Evolutionary conservation across 1,284 basidiomycete genomes (phyloP).

Genomic region (Malassezia furfur): DNA sequence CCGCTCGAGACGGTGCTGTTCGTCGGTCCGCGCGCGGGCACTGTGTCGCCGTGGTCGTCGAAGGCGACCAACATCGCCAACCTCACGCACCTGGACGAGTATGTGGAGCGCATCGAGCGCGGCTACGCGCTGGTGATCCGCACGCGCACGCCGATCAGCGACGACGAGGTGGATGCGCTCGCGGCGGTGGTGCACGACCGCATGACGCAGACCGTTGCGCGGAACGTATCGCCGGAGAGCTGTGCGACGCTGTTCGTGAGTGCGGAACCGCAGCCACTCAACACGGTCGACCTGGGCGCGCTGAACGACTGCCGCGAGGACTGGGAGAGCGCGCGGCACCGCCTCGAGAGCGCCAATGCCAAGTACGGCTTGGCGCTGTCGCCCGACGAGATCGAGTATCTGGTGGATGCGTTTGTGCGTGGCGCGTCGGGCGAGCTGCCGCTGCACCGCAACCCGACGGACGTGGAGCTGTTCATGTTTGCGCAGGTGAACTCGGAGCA

Average conservation of each 20-base stretch:
- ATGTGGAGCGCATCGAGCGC: conserved; percentile 73
- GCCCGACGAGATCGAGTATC: conserved; percentile 80
- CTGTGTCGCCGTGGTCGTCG: conserved; percentile 88
- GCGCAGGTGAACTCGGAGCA: conserved; percentile 99
- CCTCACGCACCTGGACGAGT: conserved; percentile 66
- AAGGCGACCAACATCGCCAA: conserved; percentile 82
- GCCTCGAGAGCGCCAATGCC: conserved; percentile 67
- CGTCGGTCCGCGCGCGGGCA: conserved; percentile 38
- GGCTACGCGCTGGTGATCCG: conserved; percentile 67
- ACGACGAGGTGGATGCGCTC: conserved; percentile 21
- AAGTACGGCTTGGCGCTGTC: conserved; percentile 83
- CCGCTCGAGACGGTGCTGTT: conserved; percentile 24
- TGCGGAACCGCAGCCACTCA: conserved; percentile 61
- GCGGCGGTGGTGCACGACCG: conserved; percentile 57
- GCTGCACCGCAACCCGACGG: conserved; percentile 55
- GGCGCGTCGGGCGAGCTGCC: conserved; percentile 35
- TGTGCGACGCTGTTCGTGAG: conserved; percentile 63
- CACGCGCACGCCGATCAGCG: conserved; percentile 44
- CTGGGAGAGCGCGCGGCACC: conserved; percentile 28
- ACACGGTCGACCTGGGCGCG: conserved; percentile 55
- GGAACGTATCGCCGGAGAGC: conserved; percentile 52
- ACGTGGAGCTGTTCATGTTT: conserved; percentile 99
- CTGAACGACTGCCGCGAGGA: conserved; percentile 20
- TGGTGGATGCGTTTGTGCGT: conserved; percentile 73
- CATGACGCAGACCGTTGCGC: conserved; percentile 73